Evolutionary conservation across 129 eudicot genomes (phyloP).

Genomic region (Arctium minus): DNA sequence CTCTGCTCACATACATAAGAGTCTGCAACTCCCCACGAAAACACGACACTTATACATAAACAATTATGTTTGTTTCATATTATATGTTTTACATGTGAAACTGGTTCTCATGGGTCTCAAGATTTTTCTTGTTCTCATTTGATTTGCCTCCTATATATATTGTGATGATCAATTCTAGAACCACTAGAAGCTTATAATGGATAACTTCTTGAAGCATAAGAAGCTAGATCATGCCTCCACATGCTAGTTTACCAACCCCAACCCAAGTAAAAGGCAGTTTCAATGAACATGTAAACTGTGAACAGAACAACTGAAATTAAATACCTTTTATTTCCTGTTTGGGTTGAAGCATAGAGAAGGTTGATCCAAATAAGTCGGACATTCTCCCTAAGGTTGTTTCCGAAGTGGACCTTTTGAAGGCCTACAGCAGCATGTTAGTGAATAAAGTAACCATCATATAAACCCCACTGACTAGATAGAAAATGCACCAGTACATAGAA

Average conservation of each 20-base stretch:
- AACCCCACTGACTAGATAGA: background rate
- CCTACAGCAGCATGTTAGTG: slow-evolving; percentile 35
- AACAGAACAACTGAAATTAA: background rate
- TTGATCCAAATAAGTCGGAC: slow-evolving; percentile 74
- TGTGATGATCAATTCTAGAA: too few species aligned
- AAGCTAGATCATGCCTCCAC: background rate
- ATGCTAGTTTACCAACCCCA: background rate
- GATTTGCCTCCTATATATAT: too few species aligned
- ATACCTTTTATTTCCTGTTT: slow-evolving; percentile 62
- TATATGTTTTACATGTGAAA: too few species aligned
- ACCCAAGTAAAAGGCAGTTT: background rate
- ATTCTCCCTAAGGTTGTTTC: slow-evolving; percentile 68
- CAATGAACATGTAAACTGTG: background rate
- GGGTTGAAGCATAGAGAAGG: slow-evolving; percentile 55
- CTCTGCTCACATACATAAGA: background rate
- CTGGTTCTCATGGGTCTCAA: too few species aligned
- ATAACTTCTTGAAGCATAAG: background rate
- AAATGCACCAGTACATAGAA: background rate
- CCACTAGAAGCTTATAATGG: background rate
- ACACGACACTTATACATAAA: background rate
- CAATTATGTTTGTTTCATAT: background rate
- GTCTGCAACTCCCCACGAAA: background rate
- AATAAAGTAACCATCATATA: background rate
- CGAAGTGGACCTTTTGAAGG: slow-evolving; percentile 63
- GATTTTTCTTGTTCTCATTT: too few species aligned